phyloP scores from a whole-genome alignment of 1,139 yeast genomes.

The Scheffersomyces parashehatae region DNA sequence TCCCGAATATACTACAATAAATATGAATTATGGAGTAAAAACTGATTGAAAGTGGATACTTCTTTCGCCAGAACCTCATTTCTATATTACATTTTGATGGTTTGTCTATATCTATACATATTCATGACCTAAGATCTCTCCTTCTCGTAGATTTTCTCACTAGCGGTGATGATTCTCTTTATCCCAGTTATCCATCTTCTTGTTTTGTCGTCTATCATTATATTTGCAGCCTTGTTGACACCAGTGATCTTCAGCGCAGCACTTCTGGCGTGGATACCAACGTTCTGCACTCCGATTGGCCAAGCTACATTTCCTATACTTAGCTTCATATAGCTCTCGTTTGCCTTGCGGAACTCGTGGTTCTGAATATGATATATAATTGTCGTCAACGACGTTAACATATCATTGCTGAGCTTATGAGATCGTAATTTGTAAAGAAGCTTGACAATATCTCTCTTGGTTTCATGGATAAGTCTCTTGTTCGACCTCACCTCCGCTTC shows the following conservation, averaged over 20 bases:
- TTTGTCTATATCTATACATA: too few species aligned
- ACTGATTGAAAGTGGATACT: too few species aligned
- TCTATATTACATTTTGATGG: too few species aligned
- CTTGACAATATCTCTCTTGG: conserved; percentile 61
- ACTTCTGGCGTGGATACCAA: conserved; percentile 78
- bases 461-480: conserved; percentile 41
- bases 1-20: too few species aligned
- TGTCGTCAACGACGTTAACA: conserved; percentile 60
- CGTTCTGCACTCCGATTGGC: conserved; percentile 85
- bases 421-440: conserved; percentile 60
- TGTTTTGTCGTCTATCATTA: conserved; percentile 76
- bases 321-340: conserved; percentile 70
- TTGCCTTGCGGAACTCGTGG: conserved; percentile 54
- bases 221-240: conserved; percentile 57
- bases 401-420: conserved; percentile 37
- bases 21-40: too few species aligned
- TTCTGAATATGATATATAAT: conserved; percentile 61
- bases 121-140: too few species aligned
- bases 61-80: too few species aligned
- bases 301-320: conserved; percentile 89
- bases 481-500: conserved; percentile 5
- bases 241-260: conserved; percentile 46
- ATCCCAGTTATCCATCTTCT: conserved; percentile 76
- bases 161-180: conserved; percentile 66
- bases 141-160: conserved; percentile 29